Evolutionary conservation across 2,329 filamentous ascomycete genomes (phyloP).

Genomic region (Fusarium sp.): DNA sequence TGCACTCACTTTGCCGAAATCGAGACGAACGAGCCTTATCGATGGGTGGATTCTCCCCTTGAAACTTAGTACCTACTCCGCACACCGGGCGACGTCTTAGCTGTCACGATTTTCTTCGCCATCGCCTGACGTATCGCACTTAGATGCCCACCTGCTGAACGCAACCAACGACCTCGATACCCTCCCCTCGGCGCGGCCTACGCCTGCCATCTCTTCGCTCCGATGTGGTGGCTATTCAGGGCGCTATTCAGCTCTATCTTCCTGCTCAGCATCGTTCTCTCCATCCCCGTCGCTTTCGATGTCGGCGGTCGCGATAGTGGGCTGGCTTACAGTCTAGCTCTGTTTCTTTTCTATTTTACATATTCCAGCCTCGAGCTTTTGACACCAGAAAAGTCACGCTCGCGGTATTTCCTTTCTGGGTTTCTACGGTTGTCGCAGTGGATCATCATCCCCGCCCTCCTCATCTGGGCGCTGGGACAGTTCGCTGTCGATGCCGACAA

Average conservation of each 20-base stretch:
- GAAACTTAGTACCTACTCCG: constrained; percentile 22
- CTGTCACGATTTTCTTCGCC: constrained; percentile 13
- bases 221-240: constrained; percentile 86
- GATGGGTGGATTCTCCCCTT: constrained; percentile 33
- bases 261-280: constrained; percentile 91
- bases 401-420: constrained; percentile 76
- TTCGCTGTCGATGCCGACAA: constrained; percentile 89
- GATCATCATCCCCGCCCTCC: constrained; percentile 82
- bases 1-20: constrained; percentile 24
- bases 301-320: constrained; percentile 95
- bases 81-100: constrained; percentile 10
- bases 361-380: constrained; percentile 83
- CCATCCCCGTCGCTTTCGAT: constrained; percentile 96
- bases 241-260: constrained; percentile 84
- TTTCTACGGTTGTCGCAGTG: constrained; percentile 82
- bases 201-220: constrained; percentile 46
- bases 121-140: constrained; percentile 23
- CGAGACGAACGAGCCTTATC: constrained; percentile 28
- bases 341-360: constrained; percentile 90
- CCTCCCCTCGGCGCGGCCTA: constrained; percentile 42
- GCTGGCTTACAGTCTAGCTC: constrained; percentile 88
- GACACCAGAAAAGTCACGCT: constrained; percentile 80
- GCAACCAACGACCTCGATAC: constrained; percentile 14
- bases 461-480: constrained; percentile 95
- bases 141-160: constrained; percentile 30